Evolutionary conservation across 2,329 filamentous ascomycete species (phyloP), one percentile per base, ranked within the genome.

Genomic region (Microsporum ferrugineum): DNA sequence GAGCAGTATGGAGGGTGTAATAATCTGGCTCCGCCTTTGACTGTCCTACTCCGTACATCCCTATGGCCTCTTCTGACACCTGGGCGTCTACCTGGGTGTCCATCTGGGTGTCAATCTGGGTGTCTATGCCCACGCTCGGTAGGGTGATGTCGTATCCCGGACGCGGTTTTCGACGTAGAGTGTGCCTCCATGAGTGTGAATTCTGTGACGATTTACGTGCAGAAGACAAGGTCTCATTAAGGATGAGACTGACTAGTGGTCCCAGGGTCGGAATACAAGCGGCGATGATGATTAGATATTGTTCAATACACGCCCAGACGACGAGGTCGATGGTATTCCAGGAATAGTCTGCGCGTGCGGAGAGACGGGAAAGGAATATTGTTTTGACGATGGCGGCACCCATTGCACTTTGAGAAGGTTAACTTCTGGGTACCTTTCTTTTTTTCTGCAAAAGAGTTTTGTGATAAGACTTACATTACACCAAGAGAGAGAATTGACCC

Each of bases 271-370:
- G 63, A 33, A 64, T 64, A 36, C 60, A 63, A 23, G 58, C 62
- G 14, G 63, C 63, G 43, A 64, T 63, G 33, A 64, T 62, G 23
- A 64, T 64, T 33, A 64, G 38, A 34, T 64, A 64, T 58, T 64
- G 63, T 5, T 64, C 61, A 31, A 57, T 62, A 34, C 55, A 39
- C 6, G 60, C 45, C 59, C 61, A 62, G 2, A 62, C 43, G 29
- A 43, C 57, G 4, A 64, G 49, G 10, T 27, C 34, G 33, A 60
- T 39, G 6, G 58, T 64, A 31, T 59, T 43, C 14, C 60, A 64
- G 33, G 63, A 61, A 33, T 61, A 61, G 57, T 64, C 63, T 5
- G 17, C 31, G 23, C 61, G 53, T 2, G 57, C 59, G 39, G 58
- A 33, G 14, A 62, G 55, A 47, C 49, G 38, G 3, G 47, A 33